These are phyloP conservation scores for Cocos nucifera DNA, from an alignment of 176 grass and related monocot species.

Conservation along the genomic window DNA sequence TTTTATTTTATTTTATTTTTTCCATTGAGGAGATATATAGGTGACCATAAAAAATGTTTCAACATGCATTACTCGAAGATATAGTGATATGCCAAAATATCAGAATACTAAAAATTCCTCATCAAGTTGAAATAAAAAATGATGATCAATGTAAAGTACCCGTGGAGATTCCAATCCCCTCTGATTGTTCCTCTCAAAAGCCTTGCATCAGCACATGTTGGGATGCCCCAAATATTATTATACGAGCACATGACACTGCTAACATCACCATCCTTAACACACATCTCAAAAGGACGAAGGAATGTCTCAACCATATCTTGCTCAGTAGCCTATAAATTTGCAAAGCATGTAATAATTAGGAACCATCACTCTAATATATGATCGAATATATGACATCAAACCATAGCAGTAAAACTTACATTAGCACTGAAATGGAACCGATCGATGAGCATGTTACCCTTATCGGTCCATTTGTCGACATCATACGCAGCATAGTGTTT, in stretches of 20 bases:
- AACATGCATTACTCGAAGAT: too few relatives aligned
- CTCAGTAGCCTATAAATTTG: slow-evolving; percentile 11
- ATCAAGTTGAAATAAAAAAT: too few relatives aligned
- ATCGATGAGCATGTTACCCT: slow-evolving; percentile 8
- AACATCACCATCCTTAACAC: slow-evolving; percentile 42
- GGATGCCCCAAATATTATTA: slow-evolving; percentile 53
- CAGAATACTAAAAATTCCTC: too few relatives aligned
- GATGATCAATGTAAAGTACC: slow-evolving; percentile 12
- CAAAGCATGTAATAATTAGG: too few relatives aligned
- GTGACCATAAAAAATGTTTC: too few relatives aligned
- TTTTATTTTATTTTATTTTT: too few relatives aligned
- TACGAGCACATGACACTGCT: slow-evolving; percentile 72
- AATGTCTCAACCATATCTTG: slow-evolving; percentile 80
- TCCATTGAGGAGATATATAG: too few relatives aligned
- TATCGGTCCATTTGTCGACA: slow-evolving; percentile 45
- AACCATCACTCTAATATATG: too few relatives aligned
- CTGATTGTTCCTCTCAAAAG: slow-evolving; percentile 41
- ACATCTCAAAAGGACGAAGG: slow-evolving; percentile 61
- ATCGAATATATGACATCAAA: too few relatives aligned
- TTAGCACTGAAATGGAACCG: slow-evolving; percentile 39
- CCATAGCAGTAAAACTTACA: slow-evolving; percentile 1
- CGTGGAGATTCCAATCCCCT: slow-evolving; percentile 38
- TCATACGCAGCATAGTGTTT: slow-evolving; percentile 70
- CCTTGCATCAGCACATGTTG: slow-evolving; percentile 39
- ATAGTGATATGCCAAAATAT: too few relatives aligned